Evolutionary conservation across 352 stramenopile species (phyloP), one percentile per base, ranked within the genome.

Genomic region (Saprolegnia parasitica): DNA sequence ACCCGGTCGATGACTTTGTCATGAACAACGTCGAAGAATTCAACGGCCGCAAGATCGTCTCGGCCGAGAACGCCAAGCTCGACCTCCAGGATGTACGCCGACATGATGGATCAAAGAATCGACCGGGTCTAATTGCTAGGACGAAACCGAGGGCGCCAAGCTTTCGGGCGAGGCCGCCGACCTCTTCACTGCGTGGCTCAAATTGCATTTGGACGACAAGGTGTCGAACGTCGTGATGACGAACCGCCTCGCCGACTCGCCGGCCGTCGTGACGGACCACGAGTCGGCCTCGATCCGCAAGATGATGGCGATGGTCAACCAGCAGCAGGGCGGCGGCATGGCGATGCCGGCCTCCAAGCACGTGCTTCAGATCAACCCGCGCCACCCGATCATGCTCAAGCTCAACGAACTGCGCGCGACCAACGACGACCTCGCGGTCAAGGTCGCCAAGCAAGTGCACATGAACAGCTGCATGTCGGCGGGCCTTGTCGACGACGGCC

Each of bases 1-100:
- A 91, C 73, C 84, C 96, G 8, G 98, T 99, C 68, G 98, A 99
- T 73, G 98, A 99, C 76, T 99, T 99, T 72, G 97, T 99, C 54
- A 99, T 99, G 96, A 97, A 90, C 40, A 99, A 99, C 78, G 80
- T 99, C 56, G 92, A 83, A 56, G 88, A 95, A 68, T 99, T 98
- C 74, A 97, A 98, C 77, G 95, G 92, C 67, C 86, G 97, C 24
- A 95, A 97, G 77, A 80, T 99, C 45, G 83, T 99, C 10, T 98
- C 95, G 64, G 96, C 95, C 0, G 97, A 99, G 79, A 90, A 96
- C 63, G 91, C 94, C 29, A 97, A 98, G 77, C 85, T 99, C 40
- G 90, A 99, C 68, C 74, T 98, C 3, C 77, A 84, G 5, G 78
- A 83, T 21, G 77, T 82, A 55, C 71, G 71, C 11, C n/a, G n/a